Percentiles rank a stretch among this genome's conserved stretches.
Conservation (phyloP, 1,284 basidiomycete species). For the Ustilago curta region DNA sequence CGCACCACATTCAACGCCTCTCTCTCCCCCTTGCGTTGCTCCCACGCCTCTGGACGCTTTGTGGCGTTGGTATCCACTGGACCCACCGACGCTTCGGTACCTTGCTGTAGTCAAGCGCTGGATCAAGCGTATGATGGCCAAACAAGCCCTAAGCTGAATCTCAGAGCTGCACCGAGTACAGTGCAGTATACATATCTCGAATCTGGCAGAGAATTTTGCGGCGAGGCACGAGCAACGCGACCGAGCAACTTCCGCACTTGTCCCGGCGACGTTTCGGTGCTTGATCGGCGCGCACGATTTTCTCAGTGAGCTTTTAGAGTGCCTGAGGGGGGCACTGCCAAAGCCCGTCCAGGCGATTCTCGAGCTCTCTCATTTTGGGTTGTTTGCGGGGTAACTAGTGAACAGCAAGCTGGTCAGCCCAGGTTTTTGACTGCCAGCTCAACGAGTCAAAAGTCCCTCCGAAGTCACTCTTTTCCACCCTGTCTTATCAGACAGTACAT, state of each 20-base stretch:
- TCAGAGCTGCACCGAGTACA: too few relatives aligned
- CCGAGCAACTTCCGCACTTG: constrained; percentile 10
- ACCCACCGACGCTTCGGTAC: too few relatives aligned
- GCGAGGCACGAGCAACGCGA: constrained; percentile 5
- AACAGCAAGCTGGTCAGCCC: too few relatives aligned
- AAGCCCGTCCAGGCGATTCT: too few relatives aligned
- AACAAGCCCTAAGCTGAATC: not conserved
- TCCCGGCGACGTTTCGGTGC: constrained; percentile 10
- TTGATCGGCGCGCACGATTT: constrained; percentile 2
- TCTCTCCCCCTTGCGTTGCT: too few relatives aligned
- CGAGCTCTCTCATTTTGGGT: too few relatives aligned
- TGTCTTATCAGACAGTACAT: too few relatives aligned
- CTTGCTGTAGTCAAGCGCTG: not conserved
- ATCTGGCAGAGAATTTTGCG: not conserved
- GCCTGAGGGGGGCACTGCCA: not conserved
- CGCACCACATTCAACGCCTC: too few relatives aligned
- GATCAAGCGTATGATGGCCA: not conserved
- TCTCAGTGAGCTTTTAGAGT: not conserved
- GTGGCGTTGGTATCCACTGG: too few relatives aligned
- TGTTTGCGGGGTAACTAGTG: constrained; percentile 1
- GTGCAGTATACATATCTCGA: too few relatives aligned
- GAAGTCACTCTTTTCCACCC: constrained; percentile 10
- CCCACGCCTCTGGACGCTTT: too few relatives aligned
- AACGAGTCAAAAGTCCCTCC: constrained; percentile 4
- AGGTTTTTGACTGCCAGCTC: not conserved